A percentile compares a stretch with the other conserved stretches of the same genome.
phyloP scores from a whole-genome alignment of 352 stramenopile genomes.

The Globisporangium parvum region DNA sequence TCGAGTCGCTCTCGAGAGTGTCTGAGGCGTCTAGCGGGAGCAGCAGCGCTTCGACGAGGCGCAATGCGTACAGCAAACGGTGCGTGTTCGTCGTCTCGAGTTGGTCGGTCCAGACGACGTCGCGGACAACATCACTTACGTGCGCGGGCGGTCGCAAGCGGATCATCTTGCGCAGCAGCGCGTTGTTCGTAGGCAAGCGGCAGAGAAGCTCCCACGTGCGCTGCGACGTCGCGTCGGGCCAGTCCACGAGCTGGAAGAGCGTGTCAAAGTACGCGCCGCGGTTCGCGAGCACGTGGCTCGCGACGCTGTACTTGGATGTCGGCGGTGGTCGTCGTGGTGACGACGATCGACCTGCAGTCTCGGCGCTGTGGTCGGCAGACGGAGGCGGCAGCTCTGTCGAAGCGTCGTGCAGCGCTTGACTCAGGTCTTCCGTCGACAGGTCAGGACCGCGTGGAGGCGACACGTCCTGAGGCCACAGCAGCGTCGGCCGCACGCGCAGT shows the following conservation, averaged over 20 bases:
- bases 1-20: neutral
- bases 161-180: constrained; percentile 61
- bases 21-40: constrained; percentile 24
- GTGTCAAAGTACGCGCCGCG: constrained; percentile 42
- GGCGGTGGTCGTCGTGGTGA: too few species aligned
- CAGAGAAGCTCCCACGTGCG: constrained; percentile 73
- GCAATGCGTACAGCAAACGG: constrained; percentile 56
- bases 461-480: constrained; percentile 32
- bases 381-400: neutral
- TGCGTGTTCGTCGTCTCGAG: constrained; percentile 43
- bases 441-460: constrained; percentile 43
- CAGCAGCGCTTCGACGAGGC: constrained; percentile 63
- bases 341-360: too few species aligned
- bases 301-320: constrained; percentile 22
- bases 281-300: constrained; percentile 59
- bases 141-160: constrained; percentile 23
- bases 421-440: constrained; percentile 26
- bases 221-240: constrained; percentile 38
- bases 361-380: neutral
- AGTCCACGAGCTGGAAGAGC: constrained; percentile 57
- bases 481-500: constrained; percentile 27
- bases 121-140: constrained; percentile 26
- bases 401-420: constrained; percentile 15
- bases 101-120: constrained; percentile 38
- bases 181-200: constrained; percentile 59